phyloP scores from a whole-genome alignment of 139 green algal species.

The Ettlia oleoabundans region DNA sequence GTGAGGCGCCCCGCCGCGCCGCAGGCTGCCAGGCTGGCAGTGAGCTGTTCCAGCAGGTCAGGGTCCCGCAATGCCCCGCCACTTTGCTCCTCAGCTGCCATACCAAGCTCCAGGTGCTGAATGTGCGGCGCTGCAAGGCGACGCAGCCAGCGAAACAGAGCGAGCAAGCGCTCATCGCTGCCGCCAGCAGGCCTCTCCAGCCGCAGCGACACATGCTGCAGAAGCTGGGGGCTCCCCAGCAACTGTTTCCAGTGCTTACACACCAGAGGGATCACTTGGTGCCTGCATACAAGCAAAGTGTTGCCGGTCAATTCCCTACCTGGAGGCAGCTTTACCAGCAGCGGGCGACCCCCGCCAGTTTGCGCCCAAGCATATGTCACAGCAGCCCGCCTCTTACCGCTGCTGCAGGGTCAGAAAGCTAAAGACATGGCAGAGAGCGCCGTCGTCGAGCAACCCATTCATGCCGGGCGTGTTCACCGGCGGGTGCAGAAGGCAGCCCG shows the following conservation, averaged over 20 bases:
- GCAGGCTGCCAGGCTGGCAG: neutral
- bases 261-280: neutral
- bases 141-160: neutral
- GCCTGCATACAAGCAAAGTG: neutral
- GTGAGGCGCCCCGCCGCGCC: neutral
- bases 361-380: no score
- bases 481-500: no score
- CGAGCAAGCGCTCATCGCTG: neutral
- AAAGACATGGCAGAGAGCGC: neutral
- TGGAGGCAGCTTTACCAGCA: no score
- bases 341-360: no score
- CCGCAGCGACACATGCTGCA: neutral
- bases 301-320: no score
- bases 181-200: neutral
- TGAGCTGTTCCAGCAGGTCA: neutral
- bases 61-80: neutral
- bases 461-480: no score
- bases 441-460: neutral
- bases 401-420: neutral
- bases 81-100: neutral
- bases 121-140: neutral
- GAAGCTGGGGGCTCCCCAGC: neutral
- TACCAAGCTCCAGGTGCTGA: neutral
- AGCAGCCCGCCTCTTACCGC: neutral
- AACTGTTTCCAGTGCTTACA: neutral